Conservation (phyloP, 192 early-diverging fungal genomes). For the Fimicolochytrium jonesii region DNA sequence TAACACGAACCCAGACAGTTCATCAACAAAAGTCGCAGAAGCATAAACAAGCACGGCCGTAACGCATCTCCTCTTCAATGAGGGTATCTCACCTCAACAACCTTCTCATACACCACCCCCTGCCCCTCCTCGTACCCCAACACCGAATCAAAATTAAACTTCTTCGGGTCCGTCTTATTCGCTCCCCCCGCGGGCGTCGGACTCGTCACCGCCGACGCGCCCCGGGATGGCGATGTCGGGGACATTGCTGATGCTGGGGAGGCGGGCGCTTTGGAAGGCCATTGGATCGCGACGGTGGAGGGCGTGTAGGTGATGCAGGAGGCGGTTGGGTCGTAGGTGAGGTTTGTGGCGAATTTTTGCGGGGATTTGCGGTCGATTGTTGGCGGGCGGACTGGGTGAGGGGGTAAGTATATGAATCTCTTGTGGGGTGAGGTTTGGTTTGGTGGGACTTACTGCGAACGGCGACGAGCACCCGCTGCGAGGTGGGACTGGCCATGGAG, state of each 20-base stretch:
- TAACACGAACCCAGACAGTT: background rate
- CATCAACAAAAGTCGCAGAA: too few relatives aligned
- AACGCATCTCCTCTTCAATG: too few relatives aligned
- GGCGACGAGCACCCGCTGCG: slow-evolving; percentile 22
- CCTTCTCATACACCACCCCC: slow-evolving; percentile 25
- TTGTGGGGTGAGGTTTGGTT: background rate
- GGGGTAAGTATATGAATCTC: background rate
- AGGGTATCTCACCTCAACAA: slow-evolving; percentile 20
- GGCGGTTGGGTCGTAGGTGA: slow-evolving; percentile 18
- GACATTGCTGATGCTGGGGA: too few relatives aligned
- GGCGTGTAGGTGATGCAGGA: slow-evolving; percentile 15
- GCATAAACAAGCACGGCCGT: background rate
- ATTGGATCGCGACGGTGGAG: slow-evolving; percentile 17
- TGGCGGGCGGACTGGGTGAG: slow-evolving; percentile 21
- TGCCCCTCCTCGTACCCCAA: slow-evolving; percentile 35
- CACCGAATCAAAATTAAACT: slow-evolving; percentile 40
- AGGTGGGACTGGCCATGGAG: slow-evolving; percentile 4
- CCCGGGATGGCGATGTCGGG: slow-evolving; percentile 1
- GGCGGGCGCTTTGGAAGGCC: background rate
- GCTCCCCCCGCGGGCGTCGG: slow-evolving; percentile 2
- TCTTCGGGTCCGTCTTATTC: slow-evolving; percentile 7
- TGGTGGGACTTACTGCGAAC: slow-evolving; percentile 8
- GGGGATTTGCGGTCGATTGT: slow-evolving; percentile 10
- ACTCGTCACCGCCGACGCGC: too few relatives aligned
- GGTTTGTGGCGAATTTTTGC: slow-evolving; percentile 8